Evolutionary conservation across 352 stramenopile genomes (phyloP).

Genomic region (Globisporangium megalacanthum): DNA sequence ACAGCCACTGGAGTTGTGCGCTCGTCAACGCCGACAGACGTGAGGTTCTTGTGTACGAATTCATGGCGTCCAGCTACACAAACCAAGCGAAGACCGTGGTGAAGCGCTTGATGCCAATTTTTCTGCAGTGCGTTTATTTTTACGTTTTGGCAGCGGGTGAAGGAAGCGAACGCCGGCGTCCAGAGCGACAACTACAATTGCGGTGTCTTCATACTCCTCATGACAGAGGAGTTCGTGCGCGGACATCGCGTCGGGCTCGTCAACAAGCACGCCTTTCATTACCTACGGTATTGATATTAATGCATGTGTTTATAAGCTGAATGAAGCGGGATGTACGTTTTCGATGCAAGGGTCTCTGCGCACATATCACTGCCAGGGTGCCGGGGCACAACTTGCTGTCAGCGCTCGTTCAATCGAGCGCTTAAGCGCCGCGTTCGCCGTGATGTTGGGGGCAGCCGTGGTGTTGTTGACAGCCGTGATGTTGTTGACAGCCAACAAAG

Average conservation of each 20-base stretch:
- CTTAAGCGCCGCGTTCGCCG: too few species aligned
- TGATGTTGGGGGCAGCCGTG: too few species aligned
- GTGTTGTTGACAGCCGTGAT: too few species aligned
- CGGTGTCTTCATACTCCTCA: neutral
- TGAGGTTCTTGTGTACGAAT: neutral
- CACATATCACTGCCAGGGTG: too few species aligned
- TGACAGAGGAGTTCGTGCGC: neutral
- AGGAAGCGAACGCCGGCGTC: neutral
- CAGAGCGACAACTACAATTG: slow-evolving; percentile 2
- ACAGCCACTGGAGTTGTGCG: neutral
- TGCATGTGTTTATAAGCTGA: neutral
- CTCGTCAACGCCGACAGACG: neutral
- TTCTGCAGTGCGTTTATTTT: neutral
- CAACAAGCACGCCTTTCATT: neutral
- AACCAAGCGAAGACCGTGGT: neutral
- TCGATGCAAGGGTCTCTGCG: too few species aligned
- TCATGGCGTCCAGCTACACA: neutral
- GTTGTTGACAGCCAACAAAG: too few species aligned
- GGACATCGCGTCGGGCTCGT: neutral
- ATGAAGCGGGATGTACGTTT: too few species aligned
- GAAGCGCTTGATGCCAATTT: neutral
- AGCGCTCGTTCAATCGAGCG: too few species aligned
- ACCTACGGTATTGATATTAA: neutral
- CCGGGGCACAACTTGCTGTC: too few species aligned
- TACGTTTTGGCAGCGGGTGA: neutral